Conservation (phyloP, 495 filamentous ascomycete genomes). For the Neurospora intermedia region DNA sequence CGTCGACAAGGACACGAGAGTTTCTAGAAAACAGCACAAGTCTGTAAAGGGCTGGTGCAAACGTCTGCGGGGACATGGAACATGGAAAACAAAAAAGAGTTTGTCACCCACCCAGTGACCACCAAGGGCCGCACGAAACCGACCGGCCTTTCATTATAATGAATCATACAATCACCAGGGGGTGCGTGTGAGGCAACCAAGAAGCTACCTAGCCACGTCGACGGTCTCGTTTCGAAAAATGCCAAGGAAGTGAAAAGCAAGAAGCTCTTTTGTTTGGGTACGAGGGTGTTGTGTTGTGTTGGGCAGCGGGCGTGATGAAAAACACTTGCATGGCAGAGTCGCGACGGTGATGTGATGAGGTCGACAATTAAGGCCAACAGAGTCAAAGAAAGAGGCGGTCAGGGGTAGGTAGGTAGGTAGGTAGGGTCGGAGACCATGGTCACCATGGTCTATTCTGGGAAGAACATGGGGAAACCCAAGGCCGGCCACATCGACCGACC, state of each 20-base stretch:
- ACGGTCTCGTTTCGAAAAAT: not conserved
- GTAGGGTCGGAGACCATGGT: not conserved
- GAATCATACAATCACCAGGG: not conserved
- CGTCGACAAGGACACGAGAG: not conserved
- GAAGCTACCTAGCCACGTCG: not conserved
- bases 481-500: not conserved
- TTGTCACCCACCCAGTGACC: not conserved
- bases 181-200: not conserved
- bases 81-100: not conserved
- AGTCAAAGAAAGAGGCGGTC: not conserved
- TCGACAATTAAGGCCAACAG: not conserved
- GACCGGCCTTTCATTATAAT: not conserved
- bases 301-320: not conserved
- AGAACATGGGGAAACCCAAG: not conserved
- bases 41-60: not conserved
- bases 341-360: not conserved
- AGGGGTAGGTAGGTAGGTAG: not conserved
- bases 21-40: not conserved
- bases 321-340: not conserved
- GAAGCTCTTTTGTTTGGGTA: not conserved
- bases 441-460: not conserved
- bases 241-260: not conserved
- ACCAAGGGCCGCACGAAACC: not conserved
- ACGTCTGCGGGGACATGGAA: not conserved
- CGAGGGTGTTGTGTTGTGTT: not conserved